Percentiles rank a stretch among this genome's conserved stretches.
Conservation (phyloP, 306 rosid species). For the Malus sylvestris region DNA sequence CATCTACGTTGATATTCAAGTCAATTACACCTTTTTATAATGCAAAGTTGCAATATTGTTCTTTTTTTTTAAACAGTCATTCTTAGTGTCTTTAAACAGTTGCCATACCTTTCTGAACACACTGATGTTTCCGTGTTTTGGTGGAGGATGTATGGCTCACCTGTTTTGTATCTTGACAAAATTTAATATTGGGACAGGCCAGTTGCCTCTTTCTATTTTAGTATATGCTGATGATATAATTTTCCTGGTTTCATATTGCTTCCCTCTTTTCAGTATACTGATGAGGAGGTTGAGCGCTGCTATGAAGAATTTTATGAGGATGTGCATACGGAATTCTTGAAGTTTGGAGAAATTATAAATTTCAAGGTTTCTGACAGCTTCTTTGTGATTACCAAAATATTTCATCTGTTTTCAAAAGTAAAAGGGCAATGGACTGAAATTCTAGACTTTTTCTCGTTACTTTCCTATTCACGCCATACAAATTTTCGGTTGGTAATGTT, state of each 20-base stretch:
- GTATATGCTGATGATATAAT: conserved; percentile 2
- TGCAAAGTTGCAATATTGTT: not conserved
- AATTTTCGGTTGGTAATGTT: conserved; percentile 11
- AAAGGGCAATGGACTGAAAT: no score
- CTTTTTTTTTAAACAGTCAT: not conserved
- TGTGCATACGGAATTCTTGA: conserved; percentile 95
- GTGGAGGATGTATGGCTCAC: not conserved
- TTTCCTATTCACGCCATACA: not conserved
- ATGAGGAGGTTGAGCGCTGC: conserved; percentile 74
- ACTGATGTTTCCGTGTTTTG: not conserved
- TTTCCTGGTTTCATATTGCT: conserved; percentile 26
- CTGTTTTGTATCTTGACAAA: not conserved
- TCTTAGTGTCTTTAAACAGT: not conserved
- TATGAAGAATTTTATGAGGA: conserved; percentile 94
- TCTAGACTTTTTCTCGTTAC: not conserved
- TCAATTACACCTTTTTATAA: not conserved
- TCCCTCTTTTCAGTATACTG: conserved; percentile 59
- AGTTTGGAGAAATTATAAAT: conserved; percentile 89
- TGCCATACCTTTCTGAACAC: not conserved
- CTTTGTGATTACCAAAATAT: not conserved
- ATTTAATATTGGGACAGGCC: not conserved
- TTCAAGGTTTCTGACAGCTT: conserved; percentile 68
- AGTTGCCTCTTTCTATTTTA: conserved; percentile 14
- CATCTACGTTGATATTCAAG: not conserved
- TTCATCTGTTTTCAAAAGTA: no score